Conservation (phyloP, 192 early-diverging fungal genomes). For the Pilaira anomala region DNA sequence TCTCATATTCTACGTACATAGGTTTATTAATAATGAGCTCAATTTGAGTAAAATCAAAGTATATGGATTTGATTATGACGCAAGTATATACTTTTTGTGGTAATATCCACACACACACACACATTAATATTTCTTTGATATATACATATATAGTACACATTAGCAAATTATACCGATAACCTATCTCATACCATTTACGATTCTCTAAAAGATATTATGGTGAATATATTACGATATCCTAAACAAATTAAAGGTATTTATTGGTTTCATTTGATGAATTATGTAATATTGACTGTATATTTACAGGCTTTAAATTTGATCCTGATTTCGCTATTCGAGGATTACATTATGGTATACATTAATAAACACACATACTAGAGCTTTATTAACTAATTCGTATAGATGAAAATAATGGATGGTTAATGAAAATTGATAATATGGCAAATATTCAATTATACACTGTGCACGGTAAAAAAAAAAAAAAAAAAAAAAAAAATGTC, state of each 20-base stretch:
- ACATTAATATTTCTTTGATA: neutral
- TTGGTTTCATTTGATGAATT: neutral
- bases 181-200: slow-evolving; percentile 57
- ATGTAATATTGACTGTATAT: slow-evolving; percentile 16
- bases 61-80: slow-evolving; percentile 63
- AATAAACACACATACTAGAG: neutral
- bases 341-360: slow-evolving; percentile 46
- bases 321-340: slow-evolving; percentile 58
- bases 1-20: neutral
- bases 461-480: slow-evolving; percentile 34
- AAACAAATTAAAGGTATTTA: slow-evolving; percentile 20
- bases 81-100: slow-evolving; percentile 6
- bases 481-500: too few species aligned
- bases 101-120: neutral
- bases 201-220: slow-evolving; percentile 53
- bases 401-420: slow-evolving; percentile 50
- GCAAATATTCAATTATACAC: slow-evolving; percentile 60
- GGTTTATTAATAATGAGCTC: slow-evolving; percentile 59
- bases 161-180: slow-evolving; percentile 56
- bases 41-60: slow-evolving; percentile 48
- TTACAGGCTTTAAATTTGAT: slow-evolving; percentile 44
- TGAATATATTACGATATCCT: slow-evolving; percentile 54
- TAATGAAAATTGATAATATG: slow-evolving; percentile 62
- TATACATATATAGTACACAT: slow-evolving; percentile 45
- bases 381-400: neutral